A percentile compares a stretch with the other conserved stretches of the same genome.
Conservation (phyloP, 371 early-diverging fungal species). For the Mortierella sp. region DNA sequence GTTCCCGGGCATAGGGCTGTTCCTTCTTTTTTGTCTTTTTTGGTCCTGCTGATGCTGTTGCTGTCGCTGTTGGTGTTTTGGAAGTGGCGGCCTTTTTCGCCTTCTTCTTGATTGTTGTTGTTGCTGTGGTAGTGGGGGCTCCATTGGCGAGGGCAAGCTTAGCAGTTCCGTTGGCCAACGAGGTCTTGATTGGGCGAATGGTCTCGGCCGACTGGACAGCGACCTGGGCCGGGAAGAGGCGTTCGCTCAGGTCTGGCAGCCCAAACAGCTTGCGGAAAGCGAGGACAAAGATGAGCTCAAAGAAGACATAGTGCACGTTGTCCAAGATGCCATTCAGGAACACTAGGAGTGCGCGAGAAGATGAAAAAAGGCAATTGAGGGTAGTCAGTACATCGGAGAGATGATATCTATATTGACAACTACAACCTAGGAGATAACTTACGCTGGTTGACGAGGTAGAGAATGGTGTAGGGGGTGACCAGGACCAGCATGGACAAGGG, state of each 20-base stretch:
- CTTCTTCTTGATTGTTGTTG: conserved; percentile 19
- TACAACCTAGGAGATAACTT: neutral
- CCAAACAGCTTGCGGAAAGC: conserved; percentile 57
- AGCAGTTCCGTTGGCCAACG: conserved; percentile 13
- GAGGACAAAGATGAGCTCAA: conserved; percentile 61
- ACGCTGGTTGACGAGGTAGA: conserved; percentile 54
- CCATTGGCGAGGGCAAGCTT: neutral
- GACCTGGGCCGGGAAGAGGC: conserved; percentile 28
- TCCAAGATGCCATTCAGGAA: conserved; percentile 57
- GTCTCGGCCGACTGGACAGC: conserved; percentile 17
- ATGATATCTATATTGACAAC: neutral
- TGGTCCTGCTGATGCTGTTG: neutral
- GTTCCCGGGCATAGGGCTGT: conserved; percentile 42
- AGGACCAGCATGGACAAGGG: conserved; percentile 57
- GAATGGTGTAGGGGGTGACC: conserved; percentile 53
- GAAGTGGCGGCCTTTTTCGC: conserved; percentile 2
- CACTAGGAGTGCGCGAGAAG: conserved; percentile 17
- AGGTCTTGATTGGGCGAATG: conserved; percentile 27
- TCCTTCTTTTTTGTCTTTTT: conserved; percentile 13
- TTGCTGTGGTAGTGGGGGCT: neutral
- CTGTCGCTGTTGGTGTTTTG: conserved; percentile 1
- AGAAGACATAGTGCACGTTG: conserved; percentile 62
- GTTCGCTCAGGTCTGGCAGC: conserved; percentile 29
- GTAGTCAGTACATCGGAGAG: too few species aligned
- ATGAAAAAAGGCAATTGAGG: too few species aligned